A percentile compares a stretch with the other conserved stretches of the same genome.
Conservation (phyloP, 331 rosid genomes). For the Saraca asoca region DNA sequence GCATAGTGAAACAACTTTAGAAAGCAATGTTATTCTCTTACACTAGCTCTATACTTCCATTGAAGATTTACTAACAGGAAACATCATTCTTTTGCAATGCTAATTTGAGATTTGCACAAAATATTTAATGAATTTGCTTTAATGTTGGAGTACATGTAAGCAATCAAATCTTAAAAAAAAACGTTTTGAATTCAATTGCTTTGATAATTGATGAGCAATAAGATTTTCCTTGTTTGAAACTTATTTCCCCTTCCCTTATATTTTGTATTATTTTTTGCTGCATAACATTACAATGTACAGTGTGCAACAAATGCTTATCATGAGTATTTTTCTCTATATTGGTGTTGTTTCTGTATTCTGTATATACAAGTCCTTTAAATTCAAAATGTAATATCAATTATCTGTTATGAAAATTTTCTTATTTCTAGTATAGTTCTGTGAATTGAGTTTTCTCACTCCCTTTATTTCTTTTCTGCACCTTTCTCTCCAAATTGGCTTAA, state of each 20-base stretch:
- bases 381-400: slow-evolving; percentile 19
- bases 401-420: slow-evolving; percentile 8
- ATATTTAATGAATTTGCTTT: background rate
- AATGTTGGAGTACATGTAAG: slow-evolving; percentile 18
- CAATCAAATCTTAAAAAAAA: background rate
- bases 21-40: background rate
- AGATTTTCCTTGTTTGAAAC: slow-evolving; percentile 5
- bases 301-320: slow-evolving; percentile 13
- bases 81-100: slow-evolving; percentile 7
- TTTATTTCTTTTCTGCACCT: slow-evolving; percentile 2
- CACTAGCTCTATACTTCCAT: too few species aligned
- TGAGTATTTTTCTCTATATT: background rate
- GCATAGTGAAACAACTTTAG: slow-evolving; percentile 10
- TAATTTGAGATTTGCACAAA: background rate
- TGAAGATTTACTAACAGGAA: background rate
- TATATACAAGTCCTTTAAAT: slow-evolving; percentile 6
- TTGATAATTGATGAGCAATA: slow-evolving; percentile 24
- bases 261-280: slow-evolving; percentile 5
- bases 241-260: background rate
- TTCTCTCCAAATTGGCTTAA: slow-evolving; percentile 71
- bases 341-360: slow-evolving; percentile 18
- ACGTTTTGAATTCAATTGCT: slow-evolving; percentile 5
- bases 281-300: background rate
- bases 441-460: slow-evolving; percentile 31
- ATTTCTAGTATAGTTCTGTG: slow-evolving; percentile 5